Conservation (phyloP, 208 protist species). For the Wallacemonas rigidus region DNA sequence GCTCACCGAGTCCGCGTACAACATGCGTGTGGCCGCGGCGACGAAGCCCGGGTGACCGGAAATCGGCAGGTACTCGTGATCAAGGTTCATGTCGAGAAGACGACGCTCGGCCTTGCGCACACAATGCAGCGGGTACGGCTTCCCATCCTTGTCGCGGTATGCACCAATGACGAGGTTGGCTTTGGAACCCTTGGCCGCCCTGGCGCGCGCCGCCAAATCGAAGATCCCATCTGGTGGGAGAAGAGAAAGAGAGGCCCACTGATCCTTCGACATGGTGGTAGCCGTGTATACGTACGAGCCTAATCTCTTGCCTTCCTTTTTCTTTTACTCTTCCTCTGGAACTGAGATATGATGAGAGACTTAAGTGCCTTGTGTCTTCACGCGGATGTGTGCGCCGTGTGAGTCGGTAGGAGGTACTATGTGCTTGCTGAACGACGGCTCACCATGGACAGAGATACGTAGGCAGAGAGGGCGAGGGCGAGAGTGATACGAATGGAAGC, state of each 20-base stretch:
- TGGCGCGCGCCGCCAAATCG: slow-evolving; percentile 34
- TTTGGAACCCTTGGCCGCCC: slow-evolving; percentile 79
- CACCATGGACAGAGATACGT: neutral
- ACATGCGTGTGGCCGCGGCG: slow-evolving; percentile 69
- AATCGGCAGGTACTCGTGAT: slow-evolving; percentile 99
- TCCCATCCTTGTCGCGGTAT: slow-evolving; percentile 95
- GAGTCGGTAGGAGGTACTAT: neutral
- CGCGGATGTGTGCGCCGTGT: neutral
- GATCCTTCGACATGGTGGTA: slow-evolving; percentile 18
- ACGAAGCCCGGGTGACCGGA: slow-evolving; percentile 87
- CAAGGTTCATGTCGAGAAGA: slow-evolving; percentile 61
- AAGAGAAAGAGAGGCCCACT: slow-evolving; percentile 31
- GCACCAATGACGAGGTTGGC: slow-evolving; percentile 97
- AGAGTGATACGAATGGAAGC: neutral
- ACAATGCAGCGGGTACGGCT: slow-evolving; percentile 91
- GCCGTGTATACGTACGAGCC: no score
- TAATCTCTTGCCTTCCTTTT: neutral
- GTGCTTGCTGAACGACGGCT: no score
- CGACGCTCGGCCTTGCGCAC: slow-evolving; percentile 90
- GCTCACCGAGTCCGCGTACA: slow-evolving; percentile 84
- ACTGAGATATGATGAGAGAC: no score
- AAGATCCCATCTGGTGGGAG: slow-evolving; percentile 65
- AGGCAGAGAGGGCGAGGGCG: neutral
- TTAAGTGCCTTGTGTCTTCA: no score
- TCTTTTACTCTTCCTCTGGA: neutral